Percentiles rank a stretch among this genome's conserved stretches.
Conservation (phyloP, 345 rosid genomes). For the Citrus unshiu region DNA sequence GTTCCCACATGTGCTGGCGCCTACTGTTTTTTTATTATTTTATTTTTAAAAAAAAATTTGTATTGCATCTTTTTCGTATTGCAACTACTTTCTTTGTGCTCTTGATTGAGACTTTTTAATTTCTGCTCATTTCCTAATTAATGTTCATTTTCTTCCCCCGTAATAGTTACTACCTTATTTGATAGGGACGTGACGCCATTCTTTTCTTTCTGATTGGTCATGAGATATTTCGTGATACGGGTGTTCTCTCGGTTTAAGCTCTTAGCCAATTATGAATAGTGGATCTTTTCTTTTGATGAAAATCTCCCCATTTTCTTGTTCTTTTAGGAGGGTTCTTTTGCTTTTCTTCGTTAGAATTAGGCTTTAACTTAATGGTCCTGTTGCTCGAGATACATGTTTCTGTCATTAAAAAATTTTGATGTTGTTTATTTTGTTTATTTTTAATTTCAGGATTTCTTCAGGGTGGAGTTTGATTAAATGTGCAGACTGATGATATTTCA, state of each 20-base stretch:
- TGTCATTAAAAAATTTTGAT: background rate
- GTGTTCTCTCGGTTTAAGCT: background rate
- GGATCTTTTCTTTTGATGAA: background rate
- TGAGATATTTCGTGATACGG: background rate
- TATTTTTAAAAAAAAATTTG: too few species aligned
- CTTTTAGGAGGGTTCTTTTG: background rate
- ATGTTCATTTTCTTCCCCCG: too few species aligned
- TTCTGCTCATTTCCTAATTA: too few species aligned
- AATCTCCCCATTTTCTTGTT: background rate
- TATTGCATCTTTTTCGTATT: too few species aligned
- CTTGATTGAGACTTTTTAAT: too few species aligned
- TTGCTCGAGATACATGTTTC: background rate
- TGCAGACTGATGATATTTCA: background rate
- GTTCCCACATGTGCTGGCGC: background rate
- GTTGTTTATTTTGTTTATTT: background rate
- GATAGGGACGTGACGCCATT: background rate
- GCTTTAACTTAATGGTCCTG: background rate
- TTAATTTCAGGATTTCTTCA: background rate
- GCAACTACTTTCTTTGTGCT: background rate
- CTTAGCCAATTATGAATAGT: background rate
- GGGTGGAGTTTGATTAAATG: background rate
- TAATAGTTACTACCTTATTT: background rate
- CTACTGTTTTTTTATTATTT: background rate
- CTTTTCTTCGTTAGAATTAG: background rate
- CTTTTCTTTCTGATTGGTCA: background rate